Base-by-base conservation (phyloP, 805 yeast genomes). In the Starmerella sirachaensis region DNA sequence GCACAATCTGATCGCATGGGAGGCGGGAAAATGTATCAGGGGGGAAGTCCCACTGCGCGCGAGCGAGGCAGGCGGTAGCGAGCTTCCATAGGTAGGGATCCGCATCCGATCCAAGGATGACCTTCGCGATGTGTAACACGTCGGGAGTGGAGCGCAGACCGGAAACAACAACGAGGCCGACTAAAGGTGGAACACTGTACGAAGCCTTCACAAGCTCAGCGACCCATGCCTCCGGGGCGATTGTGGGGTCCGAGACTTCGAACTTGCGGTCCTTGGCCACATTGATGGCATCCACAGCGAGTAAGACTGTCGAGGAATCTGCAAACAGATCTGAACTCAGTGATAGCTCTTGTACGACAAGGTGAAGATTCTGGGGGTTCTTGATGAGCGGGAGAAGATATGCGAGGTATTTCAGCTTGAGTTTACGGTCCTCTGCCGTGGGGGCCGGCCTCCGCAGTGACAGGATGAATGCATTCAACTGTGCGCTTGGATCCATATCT, bases 241-340 rank as follows among this genome's bases (percentile, higher is more conserved):
- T 23, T 1, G 51, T 47, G 4, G 54, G 54, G 19, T 48, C 37
- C 6, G 54, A 39, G 11, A 48, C 38, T 7, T 33, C 29, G 7
- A 18, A 29, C 27, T 50, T 50, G 17, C 41, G 44, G n/a, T 34
- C 23, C n/a, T 39, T 33, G 1, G 52, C 51, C 6, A 45, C 40
- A 13, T 38, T 17, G 6, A 50, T 36, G 2, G 35, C 52, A 26
- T 48, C 52, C 14, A 44, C 40, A 3, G 41, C 37, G 14, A 23
- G 40, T n/a, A 17, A 19, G 10, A 42, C 24, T 12, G 19, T 26
- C 10, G 22, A 18, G 3, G 43, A 29, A 6, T 30, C 21, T 25
- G 27, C n/a, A 18, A 23, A n/a, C 39, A 34, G 30, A 21, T 29
- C 35, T 9, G 36, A 35, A 36, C 46, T 29, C 17, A 25, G 7